phyloP scores from a whole-genome alignment of 768 basidiomycete species.

The Mrakia hoshinonis region DNA sequence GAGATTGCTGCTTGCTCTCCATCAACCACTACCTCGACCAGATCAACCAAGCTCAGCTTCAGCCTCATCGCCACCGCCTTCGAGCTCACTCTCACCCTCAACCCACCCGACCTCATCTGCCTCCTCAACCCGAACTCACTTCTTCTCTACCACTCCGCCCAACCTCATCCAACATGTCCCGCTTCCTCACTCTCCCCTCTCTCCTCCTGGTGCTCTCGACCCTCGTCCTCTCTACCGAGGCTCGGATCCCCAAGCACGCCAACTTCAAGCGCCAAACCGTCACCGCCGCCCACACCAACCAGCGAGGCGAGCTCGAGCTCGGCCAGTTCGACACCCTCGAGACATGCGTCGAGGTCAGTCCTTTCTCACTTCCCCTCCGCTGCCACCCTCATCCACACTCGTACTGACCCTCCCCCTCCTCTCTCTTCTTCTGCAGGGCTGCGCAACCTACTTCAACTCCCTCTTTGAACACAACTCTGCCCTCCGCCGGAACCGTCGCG shows the following conservation, averaged over 20 bases:
- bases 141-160: not conserved
- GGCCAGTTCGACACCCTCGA: not conserved
- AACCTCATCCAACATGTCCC: not conserved
- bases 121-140: not conserved
- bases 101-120: not conserved
- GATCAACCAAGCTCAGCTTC: too few species aligned
- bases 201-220: not conserved
- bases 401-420: not conserved
- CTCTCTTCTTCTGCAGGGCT: not conserved
- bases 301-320: constrained; percentile 1
- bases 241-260: not conserved
- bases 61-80: not conserved
- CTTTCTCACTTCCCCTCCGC: not conserved
- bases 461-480: constrained; percentile 4
- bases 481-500: not conserved
- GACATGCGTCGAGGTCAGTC: not conserved
- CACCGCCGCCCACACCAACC: not conserved
- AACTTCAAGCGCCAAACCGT: constrained; percentile 10
- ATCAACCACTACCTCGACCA: not conserved
- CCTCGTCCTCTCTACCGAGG: constrained; percentile 5
- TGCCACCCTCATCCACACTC: not conserved
- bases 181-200: not conserved
- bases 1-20: not conserved
- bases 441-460: constrained; percentile 10
- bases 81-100: not conserved